Evolutionary conservation across 2,329 filamentous ascomycete genomes (phyloP).

Genomic region (Paecilomyces sp.): DNA sequence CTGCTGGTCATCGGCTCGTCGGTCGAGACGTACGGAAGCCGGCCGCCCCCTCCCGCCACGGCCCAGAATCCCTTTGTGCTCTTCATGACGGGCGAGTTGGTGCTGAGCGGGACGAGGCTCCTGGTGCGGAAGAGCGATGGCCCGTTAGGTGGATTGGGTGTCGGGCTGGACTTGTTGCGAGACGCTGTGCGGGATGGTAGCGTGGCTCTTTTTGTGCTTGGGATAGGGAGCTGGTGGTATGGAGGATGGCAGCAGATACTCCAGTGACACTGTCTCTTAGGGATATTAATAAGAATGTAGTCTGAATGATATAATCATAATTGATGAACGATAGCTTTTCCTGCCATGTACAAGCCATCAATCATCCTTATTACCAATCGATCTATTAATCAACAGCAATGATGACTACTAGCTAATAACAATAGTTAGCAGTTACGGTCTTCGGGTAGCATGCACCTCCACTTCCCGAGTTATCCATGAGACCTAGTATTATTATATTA

Average conservation of each 20-base stretch:
- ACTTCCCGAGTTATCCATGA: no score
- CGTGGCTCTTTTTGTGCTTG: constrained; percentile 39
- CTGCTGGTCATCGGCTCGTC: constrained; percentile 29
- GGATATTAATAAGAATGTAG: no score
- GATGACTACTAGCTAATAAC: no score
- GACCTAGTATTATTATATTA: no score
- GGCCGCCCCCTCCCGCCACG: constrained; percentile 37
- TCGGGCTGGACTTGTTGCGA: constrained; percentile 30
- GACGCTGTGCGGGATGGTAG: constrained; percentile 37
- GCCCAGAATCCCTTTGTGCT: constrained; percentile 38
- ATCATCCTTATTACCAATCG: no score
- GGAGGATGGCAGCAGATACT: constrained; percentile 18
- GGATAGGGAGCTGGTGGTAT: constrained; percentile 35
- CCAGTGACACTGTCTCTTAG: neutral
- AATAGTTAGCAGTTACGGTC: no score
- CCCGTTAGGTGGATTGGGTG: constrained; percentile 17
- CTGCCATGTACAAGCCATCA: no score
- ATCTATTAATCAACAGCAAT: no score
- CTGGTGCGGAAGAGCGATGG: constrained; percentile 18
- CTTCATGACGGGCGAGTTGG: constrained; percentile 41
- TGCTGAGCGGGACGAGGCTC: constrained; percentile 32
- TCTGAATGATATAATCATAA: no score
- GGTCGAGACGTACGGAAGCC: constrained; percentile 29
- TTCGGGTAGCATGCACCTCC: no score
- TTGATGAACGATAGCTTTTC: no score